Evolutionary conservation across 1,284 basidiomycete species (phyloP).

Genomic region (Inonotus obliquus): DNA sequence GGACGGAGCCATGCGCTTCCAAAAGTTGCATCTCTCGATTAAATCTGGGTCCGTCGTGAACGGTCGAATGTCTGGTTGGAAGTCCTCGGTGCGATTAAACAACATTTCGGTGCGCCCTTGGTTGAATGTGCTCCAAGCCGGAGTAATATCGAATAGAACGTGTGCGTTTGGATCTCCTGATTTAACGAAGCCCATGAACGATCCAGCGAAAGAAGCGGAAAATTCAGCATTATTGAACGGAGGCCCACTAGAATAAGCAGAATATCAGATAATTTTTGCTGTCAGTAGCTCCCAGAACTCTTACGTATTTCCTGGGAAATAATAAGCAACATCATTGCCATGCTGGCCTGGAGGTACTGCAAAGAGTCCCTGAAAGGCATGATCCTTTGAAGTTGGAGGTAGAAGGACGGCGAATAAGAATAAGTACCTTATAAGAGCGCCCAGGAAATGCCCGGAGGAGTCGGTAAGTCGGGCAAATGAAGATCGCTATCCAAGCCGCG

Average conservation of each 20-base stretch:
- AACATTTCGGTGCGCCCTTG: conserved; percentile 31
- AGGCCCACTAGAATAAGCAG: conserved; percentile 20
- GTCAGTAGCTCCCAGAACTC: background rate
- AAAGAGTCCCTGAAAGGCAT: conserved; percentile 25
- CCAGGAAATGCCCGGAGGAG: conserved; percentile 26
- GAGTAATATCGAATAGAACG: conserved; percentile 27
- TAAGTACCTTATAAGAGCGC: conserved; percentile 7
- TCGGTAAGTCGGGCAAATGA: conserved; percentile 32
- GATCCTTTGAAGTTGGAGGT: background rate
- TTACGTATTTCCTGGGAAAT: conserved; percentile 25
- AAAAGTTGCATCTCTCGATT: conserved; percentile 28
- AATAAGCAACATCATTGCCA: conserved; percentile 28
- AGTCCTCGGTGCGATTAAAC: conserved; percentile 31
- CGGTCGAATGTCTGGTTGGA: conserved; percentile 24
- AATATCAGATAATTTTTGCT: background rate
- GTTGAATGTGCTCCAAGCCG: conserved; percentile 28
- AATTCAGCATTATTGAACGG: conserved; percentile 35
- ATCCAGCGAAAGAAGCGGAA: conserved; percentile 35
- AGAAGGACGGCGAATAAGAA: background rate
- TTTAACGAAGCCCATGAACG: conserved; percentile 35
- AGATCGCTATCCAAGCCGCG: conserved; percentile 25
- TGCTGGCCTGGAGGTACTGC: conserved; percentile 30
- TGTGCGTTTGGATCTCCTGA: conserved; percentile 36
- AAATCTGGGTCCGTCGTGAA: conserved; percentile 24
- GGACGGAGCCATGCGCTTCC: too few species aligned